phyloP scores from a whole-genome alignment of 805 yeast species.

The Brettanomyces bruxellensis region DNA sequence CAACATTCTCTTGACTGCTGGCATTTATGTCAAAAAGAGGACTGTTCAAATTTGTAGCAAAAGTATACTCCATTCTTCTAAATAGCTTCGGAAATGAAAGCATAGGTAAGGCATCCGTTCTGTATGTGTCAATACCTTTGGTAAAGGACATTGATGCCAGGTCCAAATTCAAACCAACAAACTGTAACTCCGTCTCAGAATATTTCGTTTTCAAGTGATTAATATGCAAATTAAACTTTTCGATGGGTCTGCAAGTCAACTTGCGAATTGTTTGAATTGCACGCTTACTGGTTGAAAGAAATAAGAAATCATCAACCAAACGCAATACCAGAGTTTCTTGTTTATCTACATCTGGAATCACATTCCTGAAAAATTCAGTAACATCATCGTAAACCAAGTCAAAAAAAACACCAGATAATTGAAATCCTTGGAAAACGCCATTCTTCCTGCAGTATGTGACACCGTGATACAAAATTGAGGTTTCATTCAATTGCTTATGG shows the following conservation, averaged over 20 bases:
- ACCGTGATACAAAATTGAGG: constrained; percentile 33
- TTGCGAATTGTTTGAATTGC: constrained; percentile 24
- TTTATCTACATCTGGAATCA: background rate
- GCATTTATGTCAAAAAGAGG: constrained; percentile 6
- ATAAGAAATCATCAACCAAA: constrained; percentile 77
- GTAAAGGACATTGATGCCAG: constrained; percentile 25
- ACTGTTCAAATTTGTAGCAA: constrained; percentile 3
- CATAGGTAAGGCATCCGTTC: constrained; percentile 4
- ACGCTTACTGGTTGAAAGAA: constrained; percentile 40
- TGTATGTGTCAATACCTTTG: constrained; percentile 19
- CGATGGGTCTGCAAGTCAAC: constrained; percentile 28
- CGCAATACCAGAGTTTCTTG: constrained; percentile 38
- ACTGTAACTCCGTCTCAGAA: constrained; percentile 19
- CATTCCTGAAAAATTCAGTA: constrained; percentile 27
- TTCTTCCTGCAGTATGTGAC: constrained; percentile 36
- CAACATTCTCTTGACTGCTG: constrained; percentile 14
- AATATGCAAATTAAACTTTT: constrained; percentile 32
- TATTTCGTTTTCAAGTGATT: constrained; percentile 31
- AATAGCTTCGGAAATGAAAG: constrained; percentile 15
- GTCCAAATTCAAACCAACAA: constrained; percentile 35
- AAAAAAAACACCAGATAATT: constrained; percentile 66
- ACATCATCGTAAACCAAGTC: constrained; percentile 63
- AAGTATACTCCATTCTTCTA: constrained; percentile 1
- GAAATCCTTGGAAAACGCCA: constrained; percentile 84
- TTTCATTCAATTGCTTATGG: constrained; percentile 42